Percentiles rank a stretch among this genome's conserved stretches.
phyloP scores from a whole-genome alignment of 176 grass and related monocot genomes.

The Poa pratensis region DNA sequence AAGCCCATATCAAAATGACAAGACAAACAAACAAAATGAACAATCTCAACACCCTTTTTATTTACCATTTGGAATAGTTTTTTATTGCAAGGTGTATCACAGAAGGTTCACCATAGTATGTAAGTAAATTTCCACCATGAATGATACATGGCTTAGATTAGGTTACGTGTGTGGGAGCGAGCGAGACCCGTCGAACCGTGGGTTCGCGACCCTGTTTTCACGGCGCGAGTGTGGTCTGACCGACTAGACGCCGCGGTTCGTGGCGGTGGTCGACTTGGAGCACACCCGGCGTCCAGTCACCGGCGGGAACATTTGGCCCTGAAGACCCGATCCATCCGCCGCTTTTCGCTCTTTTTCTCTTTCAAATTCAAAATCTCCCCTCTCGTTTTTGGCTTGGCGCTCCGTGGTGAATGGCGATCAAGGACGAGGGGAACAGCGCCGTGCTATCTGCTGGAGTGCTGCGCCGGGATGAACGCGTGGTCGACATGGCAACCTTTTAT shows the following conservation, averaged over 20 bases:
- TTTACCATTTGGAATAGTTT: too few species aligned
- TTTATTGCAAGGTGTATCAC: too few species aligned
- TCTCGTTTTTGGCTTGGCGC: neutral
- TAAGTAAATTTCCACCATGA: too few species aligned
- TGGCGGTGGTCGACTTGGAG: neutral
- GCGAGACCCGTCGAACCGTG: neutral
- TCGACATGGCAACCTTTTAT: constrained; percentile 7
- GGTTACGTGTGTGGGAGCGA: neutral
- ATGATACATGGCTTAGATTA: too few species aligned
- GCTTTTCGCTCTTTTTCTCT: neutral
- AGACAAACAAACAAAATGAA: too few species aligned
- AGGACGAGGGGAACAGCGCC: neutral
- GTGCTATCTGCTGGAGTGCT: constrained; percentile 19
- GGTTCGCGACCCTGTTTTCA: neutral
- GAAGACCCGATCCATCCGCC: neutral
- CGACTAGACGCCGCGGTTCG: neutral
- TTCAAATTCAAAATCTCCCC: neutral
- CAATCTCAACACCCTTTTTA: too few species aligned
- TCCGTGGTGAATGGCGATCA: neutral
- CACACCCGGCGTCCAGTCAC: neutral
- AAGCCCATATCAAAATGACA: too few species aligned
- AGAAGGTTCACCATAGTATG: too few species aligned
- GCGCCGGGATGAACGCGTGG: neutral
- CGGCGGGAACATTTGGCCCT: neutral
- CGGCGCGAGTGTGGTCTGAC: neutral